Conservation (phyloP, 192 early-diverging fungal genomes). For the Linnemannia zychae region DNA sequence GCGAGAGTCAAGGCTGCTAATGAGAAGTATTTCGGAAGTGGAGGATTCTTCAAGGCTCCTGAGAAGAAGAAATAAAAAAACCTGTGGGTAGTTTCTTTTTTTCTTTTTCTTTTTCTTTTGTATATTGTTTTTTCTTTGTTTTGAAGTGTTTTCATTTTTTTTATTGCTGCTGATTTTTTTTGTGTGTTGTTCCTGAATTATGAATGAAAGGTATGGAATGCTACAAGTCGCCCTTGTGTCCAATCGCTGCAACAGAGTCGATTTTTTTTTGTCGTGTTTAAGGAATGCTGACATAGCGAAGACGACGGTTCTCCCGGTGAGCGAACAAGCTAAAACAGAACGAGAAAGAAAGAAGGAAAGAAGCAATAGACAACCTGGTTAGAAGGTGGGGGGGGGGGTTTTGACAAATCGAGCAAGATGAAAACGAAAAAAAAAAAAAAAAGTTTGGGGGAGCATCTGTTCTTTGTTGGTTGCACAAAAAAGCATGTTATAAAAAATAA, state of each 20-base stretch:
- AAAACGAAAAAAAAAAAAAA: constrained; percentile 1
- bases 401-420: too few species aligned
- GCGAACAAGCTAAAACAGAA: constrained; percentile 26
- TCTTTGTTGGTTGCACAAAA: too few species aligned
- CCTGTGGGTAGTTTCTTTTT: neutral
- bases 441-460: too few species aligned
- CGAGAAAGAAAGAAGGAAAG: neutral
- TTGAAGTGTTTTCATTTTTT: too few species aligned
- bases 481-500: too few species aligned
- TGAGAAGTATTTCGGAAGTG: constrained; percentile 81
- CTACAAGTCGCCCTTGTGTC: too few species aligned
- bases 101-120: neutral
- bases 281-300: constrained; percentile 50
- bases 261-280: constrained; percentile 17
- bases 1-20: constrained; percentile 74
- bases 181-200: neutral
- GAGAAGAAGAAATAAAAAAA: constrained; percentile 22
- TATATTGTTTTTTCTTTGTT: neutral
- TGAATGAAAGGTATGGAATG: too few species aligned
- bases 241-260: too few species aligned
- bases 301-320: constrained; percentile 28
- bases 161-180: too few species aligned
- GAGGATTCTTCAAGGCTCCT: constrained; percentile 26
- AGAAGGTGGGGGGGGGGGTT: too few species aligned
- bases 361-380: too few species aligned